Percentiles rank a stretch among this genome's conserved stretches.
These are phyloP conservation scores for Pelargonium nanum DNA, from an alignment of 345 rosid species.

Conservation along the genomic window DNA sequence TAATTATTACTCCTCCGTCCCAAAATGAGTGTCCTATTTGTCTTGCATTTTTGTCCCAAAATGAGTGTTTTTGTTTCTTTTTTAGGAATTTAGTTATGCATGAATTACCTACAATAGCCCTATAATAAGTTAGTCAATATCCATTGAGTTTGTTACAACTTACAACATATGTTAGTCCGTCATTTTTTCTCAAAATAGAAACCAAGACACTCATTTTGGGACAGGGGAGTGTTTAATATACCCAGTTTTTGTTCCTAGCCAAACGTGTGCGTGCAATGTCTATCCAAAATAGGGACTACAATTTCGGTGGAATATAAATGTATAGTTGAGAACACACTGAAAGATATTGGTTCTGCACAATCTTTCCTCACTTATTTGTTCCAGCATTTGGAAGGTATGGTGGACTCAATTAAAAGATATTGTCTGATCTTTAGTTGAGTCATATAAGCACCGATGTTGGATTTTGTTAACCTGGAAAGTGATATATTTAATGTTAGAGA, in stretches of 20 bases:
- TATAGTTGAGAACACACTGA: background rate
- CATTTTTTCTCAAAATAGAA: no score
- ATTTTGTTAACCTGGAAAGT: conserved; percentile 4
- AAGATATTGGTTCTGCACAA: background rate
- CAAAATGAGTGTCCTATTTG: no score
- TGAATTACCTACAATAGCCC: no score
- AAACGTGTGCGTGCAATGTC: background rate
- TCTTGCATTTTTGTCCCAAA: no score
- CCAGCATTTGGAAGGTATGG: background rate
- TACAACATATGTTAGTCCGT: no score
- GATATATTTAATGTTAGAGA: background rate
- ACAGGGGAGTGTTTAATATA: no score
- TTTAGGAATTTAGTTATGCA: no score
- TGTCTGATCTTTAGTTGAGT: conserved; percentile 6
- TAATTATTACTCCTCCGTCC: no score
- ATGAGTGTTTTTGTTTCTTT: no score
- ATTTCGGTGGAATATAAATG: background rate
- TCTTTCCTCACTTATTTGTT: background rate
- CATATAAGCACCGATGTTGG: conserved; percentile 1
- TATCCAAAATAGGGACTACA: background rate
- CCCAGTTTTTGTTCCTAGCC: background rate
- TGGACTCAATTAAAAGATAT: background rate
- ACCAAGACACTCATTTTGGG: no score
- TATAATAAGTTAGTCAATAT: no score
- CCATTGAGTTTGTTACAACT: no score